A percentile compares a stretch with the other conserved stretches of the same genome.
These are phyloP conservation scores for Oxytropis ochrocephala DNA, from an alignment of 306 rosid genomes.

Conservation along the genomic window DNA sequence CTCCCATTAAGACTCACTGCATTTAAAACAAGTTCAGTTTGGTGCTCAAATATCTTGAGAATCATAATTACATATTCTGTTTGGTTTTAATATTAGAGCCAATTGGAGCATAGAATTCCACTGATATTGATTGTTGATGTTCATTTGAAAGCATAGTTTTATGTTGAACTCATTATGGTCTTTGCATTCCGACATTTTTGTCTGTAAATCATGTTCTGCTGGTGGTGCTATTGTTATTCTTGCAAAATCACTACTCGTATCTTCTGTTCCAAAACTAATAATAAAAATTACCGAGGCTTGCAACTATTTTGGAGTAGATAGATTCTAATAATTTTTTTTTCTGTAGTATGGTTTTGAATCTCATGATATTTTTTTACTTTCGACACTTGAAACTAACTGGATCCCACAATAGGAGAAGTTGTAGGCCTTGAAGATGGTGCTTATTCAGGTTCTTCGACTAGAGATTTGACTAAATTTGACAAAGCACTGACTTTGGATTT, in stretches of 20 bases:
- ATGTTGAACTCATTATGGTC: not conserved
- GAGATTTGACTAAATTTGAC: not conserved
- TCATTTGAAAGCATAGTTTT: not conserved
- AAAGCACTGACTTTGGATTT: not conserved
- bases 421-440: not conserved
- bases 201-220: not conserved
- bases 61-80: not conserved
- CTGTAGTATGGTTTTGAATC: too few species aligned
- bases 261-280: not conserved
- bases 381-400: not conserved
- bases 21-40: not conserved
- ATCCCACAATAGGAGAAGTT: not conserved
- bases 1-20: constrained; percentile 1
- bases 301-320: not conserved
- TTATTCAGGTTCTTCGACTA: not conserved
- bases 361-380: not conserved
- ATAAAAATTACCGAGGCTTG: not conserved
- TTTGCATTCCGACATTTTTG: not conserved
- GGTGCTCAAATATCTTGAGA: not conserved
- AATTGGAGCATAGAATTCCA: not conserved
- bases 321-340: not conserved
- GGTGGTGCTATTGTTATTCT: not conserved
- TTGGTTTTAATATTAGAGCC: not conserved
- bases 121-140: not conserved
- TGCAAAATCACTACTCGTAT: not conserved